Evolutionary conservation across 192 early-diverging fungal species (phyloP).

Genomic region (Linnemannia exigua): DNA sequence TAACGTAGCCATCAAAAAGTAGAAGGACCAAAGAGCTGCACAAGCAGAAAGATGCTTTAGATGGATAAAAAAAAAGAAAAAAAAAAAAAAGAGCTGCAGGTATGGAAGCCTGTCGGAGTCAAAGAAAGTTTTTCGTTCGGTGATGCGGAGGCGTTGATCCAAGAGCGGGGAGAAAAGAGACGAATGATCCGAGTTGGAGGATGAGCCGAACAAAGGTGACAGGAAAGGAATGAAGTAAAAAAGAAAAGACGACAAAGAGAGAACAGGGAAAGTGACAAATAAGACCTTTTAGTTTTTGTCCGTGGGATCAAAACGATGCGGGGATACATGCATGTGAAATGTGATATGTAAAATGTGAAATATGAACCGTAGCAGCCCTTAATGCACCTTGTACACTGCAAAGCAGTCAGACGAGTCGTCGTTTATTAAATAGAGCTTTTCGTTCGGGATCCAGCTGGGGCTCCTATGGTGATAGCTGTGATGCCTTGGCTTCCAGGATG

Average conservation of each 20-base stretch:
- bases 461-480: neutral
- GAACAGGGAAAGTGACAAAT: neutral
- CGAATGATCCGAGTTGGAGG: neutral
- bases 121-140: neutral
- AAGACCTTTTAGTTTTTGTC: neutral
- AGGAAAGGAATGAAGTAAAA: neutral
- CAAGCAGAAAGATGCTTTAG: neutral
- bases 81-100: neutral
- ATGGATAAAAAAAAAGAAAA: too few relatives aligned
- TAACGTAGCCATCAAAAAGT: slow-evolving; percentile 38
- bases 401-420: neutral
- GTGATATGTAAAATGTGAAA: too few relatives aligned
- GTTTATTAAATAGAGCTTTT: too few relatives aligned
- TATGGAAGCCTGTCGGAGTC: neutral
- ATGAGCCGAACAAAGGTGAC: neutral
- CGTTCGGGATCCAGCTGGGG: neutral
- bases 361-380: slow-evolving; percentile 3
- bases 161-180: neutral
- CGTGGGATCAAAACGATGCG: slow-evolving; percentile 2
- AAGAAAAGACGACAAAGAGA: neutral
- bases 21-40: neutral
- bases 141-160: slow-evolving; percentile 1
- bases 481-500: neutral
- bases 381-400: neutral
- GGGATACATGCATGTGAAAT: too few relatives aligned